These are phyloP conservation scores for Alopecurus myosuroides DNA, from an alignment of 176 grass and related monocot genomes.

Conservation along the genomic window DNA sequence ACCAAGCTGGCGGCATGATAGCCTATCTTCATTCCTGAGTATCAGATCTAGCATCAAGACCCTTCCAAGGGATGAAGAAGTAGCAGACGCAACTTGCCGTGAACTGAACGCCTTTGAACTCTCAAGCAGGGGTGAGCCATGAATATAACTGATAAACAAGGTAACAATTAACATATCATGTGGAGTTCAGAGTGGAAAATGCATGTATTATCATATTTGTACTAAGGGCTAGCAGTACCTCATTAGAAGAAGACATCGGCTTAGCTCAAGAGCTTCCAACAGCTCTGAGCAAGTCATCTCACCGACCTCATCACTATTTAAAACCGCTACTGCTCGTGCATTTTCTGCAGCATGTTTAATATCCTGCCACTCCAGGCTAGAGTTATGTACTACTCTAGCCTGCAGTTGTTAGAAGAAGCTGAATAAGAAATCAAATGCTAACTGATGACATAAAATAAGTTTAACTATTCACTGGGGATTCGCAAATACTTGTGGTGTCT, in stretches of 20 bases:
- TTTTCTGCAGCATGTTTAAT: constrained; percentile 82
- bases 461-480: not conserved
- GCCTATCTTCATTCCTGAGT: constrained; percentile 88
- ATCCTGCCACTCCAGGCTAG: constrained; percentile 64
- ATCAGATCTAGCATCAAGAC: constrained; percentile 90
- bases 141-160: constrained; percentile 70
- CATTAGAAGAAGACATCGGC: constrained; percentile 96
- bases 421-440: constrained; percentile 29
- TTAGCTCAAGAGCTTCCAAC: constrained; percentile 93
- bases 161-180: constrained; percentile 12
- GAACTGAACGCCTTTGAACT: constrained; percentile 76
- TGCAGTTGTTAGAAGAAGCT: constrained; percentile 27
- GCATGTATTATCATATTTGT: not conserved
- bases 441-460: not conserved
- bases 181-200: constrained; percentile 18
- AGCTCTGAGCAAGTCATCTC: constrained; percentile 92
- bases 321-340: constrained; percentile 49
- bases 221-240: constrained; percentile 48
- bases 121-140: constrained; percentile 89
- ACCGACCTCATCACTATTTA: constrained; percentile 64
- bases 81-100: constrained; percentile 45
- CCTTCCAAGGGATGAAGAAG: constrained; percentile 70
- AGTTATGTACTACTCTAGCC: constrained; percentile 91
- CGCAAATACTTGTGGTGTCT: constrained; percentile 67
- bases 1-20: constrained; percentile 84